Evolutionary conservation across 305 asterid species (phyloP), one percentile per base, ranked within the genome.

Genomic region (Fraxinus ornus): DNA sequence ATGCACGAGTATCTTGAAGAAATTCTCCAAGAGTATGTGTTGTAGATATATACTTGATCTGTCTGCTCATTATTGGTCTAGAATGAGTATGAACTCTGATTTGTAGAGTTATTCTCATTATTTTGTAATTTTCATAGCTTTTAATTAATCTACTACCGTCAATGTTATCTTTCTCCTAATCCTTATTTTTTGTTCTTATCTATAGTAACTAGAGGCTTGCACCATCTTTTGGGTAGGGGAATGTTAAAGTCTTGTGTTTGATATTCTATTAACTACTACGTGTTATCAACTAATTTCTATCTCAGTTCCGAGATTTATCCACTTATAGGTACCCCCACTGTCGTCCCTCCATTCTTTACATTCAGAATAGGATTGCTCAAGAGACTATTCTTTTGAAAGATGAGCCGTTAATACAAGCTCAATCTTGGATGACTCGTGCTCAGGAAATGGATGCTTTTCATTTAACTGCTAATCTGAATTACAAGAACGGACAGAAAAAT

Each of bases 361-460:
- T 24, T 24, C 26, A 24, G 26, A 24, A 24, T 24, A 24, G 26
- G 26, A 24, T 24, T 24, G 26, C 26, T 24, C 26, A 24, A 24
- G 26, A 24, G 1, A 24, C 26, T 24, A 24, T 24, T 24, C 26
- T 24, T 24, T 24, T 24, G 26, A 24, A 24, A 24, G 98, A 94
- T 55, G 97, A 92, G 83, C 97, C 92, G 79, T 78, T 93, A 80
- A 89, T 97, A 78, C 97, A 94, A 83, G 93, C 97, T 49, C 97
- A 92, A 84, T 87, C 92, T 81, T 94, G 97, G 97, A 89, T 93
- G 44, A 82, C 91, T 80, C 97, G 94, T 78, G 93, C 91, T 55
- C 97, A 90, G 84, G 98, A 94, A 88, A 84, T 92, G 88, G 97
- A 94, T 86, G 97, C 90, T 24, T 79, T 91, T 80, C 97, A 90